Evolutionary conservation across 2,329 filamentous ascomycete species (phyloP), one percentile per base, ranked within the genome.

Genomic region (Cladophialophora psammophila): DNA sequence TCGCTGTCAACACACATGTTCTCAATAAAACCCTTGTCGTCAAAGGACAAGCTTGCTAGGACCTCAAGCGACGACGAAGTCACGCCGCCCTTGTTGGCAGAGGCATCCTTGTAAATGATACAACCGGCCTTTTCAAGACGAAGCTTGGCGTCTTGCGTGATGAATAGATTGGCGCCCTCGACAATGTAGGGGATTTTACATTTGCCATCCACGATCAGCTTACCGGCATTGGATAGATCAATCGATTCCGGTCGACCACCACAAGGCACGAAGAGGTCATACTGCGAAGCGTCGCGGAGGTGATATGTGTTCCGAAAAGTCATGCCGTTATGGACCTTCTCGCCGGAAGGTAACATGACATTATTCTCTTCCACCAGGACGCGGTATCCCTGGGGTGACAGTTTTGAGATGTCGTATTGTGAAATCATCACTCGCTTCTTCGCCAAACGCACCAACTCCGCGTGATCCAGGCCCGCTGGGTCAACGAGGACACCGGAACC

Each of bases 291-390:
- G 67, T 90, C 87, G 56, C 94, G 92, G 57, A 98, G 87, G 77
- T 99, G 95, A 85, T 94, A 99, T 26, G 93, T 96, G 83, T 99
- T 99, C 69, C 95, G 93, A 91, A 99, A 99, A 2, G 90, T 86
- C 36, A 93, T 98, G 66, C 95, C 95, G 79, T 97, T 98, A 81
- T 89, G 87, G 70, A 99, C 85, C 5, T 93, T 79, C 80, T 99
- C 95, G 60, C 95, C 95, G 38, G 79, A 91, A 10, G 95, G 95
- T 18, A 99, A 87, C n/a, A 85, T 93, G 76, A 97, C 81, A 78
- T 96, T 95, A 76, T 83, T 91, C 72, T 99, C 94, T 68, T 99
- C 95, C 64, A 96, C 92, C 50, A 99, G 85, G 38, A 99, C 90
- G 56, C 95, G 90, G 80, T 96, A 99, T 42, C 95, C 95, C 62